These are phyloP conservation scores for Candida silvatica DNA, from an alignment of 805 yeast species.

Conservation along the genomic window DNA sequence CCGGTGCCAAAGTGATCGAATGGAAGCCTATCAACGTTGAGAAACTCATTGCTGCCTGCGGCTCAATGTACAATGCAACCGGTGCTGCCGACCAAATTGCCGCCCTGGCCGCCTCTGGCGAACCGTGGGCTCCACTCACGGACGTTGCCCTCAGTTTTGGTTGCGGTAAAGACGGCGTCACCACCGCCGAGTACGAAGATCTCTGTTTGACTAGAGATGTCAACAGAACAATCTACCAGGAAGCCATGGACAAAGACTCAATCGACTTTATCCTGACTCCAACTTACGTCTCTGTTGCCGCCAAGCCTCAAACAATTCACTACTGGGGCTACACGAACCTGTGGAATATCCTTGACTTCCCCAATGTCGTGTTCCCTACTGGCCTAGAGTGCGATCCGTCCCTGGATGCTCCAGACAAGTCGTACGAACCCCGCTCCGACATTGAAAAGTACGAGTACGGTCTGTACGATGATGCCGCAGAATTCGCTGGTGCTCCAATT, in stretches of 20 bases:
- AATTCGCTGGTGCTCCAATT: slow-evolving; percentile 35
- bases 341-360: slow-evolving; percentile 62
- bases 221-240: slow-evolving; percentile 40
- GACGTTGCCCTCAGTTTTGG: slow-evolving; percentile 44
- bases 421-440: slow-evolving; percentile 12
- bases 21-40: slow-evolving; percentile 46
- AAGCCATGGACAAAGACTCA: slow-evolving; percentile 35
- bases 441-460: slow-evolving; percentile 24
- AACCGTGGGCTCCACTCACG: slow-evolving; percentile 51
- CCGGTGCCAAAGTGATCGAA: slow-evolving; percentile 45
- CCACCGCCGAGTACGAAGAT: slow-evolving; percentile 36
- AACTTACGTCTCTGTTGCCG: slow-evolving; percentile 55
- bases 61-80: slow-evolving; percentile 46
- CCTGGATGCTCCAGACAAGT: slow-evolving; percentile 12
- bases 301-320: slow-evolving; percentile 44
- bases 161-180: slow-evolving; percentile 37
- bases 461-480: slow-evolving; percentile 25
- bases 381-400: slow-evolving; percentile 38
- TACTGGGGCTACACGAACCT: slow-evolving; percentile 72
- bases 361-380: slow-evolving; percentile 52
- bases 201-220: slow-evolving; percentile 41
- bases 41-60: slow-evolving; percentile 46
- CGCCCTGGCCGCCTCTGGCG: slow-evolving; percentile 49
- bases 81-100: slow-evolving; percentile 25
- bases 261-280: slow-evolving; percentile 57